phyloP scores from a whole-genome alignment of 2,329 filamentous ascomycete genomes.

The Colletotrichum euphorbiae region DNA sequence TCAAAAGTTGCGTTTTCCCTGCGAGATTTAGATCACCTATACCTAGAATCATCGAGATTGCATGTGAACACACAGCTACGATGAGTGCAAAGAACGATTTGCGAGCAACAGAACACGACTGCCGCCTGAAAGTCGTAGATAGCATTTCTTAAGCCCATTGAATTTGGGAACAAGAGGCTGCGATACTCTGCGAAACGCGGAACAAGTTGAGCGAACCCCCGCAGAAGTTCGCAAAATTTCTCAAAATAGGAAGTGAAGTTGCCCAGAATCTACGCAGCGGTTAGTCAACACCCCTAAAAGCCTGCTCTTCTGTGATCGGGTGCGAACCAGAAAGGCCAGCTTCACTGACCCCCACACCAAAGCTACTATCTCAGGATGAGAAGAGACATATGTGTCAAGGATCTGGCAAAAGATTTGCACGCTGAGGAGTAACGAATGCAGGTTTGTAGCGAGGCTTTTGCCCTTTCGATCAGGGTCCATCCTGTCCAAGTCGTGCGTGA shows the following conservation, averaged over 20 bases:
- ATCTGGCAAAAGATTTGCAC: constrained; percentile 32
- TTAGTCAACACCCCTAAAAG: too few relatives aligned
- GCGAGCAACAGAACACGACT: neutral
- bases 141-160: rapidly evolving
- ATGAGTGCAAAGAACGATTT: neutral
- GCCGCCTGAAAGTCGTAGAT: neutral
- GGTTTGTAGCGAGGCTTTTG: neutral
- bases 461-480: neutral
- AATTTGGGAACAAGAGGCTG: rapidly evolving
- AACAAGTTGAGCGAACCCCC: constrained; percentile 48
- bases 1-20: too few relatives aligned
- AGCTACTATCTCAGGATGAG: constrained; percentile 51
- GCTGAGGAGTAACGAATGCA: neutral
- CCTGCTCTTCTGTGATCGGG: too few relatives aligned
- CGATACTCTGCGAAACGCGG: constrained; percentile 52
- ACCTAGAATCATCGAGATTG: too few relatives aligned
- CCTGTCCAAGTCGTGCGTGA: rapidly evolving
- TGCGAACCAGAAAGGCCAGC: constrained; percentile 52
- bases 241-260: constrained; percentile 55
- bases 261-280: constrained; percentile 42
- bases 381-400: constrained; percentile 52
- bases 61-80: too few relatives aligned
- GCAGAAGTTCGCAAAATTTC: constrained; percentile 51
- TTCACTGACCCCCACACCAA: constrained; percentile 58
- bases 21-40: too few relatives aligned